Percentiles rank a stretch among this genome's conserved stretches.
Evolutionary conservation across 192 early-diverging fungal species (phyloP).

Genomic region (Coemansia sp.): DNA sequence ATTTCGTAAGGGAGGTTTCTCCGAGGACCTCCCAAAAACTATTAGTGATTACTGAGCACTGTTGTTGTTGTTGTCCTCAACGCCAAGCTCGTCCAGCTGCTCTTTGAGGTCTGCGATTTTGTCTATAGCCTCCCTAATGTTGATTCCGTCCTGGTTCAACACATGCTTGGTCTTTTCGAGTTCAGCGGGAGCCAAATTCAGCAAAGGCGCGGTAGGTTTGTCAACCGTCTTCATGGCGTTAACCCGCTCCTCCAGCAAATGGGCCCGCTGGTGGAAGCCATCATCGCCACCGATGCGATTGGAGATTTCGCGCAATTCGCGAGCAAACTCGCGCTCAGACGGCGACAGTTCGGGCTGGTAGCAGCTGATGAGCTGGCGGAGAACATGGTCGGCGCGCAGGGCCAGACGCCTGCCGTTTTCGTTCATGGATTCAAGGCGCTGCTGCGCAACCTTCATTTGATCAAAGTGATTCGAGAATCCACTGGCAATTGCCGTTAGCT

Average conservation of each 20-base stretch:
- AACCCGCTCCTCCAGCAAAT: constrained; percentile 31
- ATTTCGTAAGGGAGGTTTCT: no score
- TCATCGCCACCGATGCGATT: constrained; percentile 24
- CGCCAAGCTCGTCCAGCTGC: constrained; percentile 14
- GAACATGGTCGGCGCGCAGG: constrained; percentile 57
- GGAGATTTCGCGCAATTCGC: constrained; percentile 32
- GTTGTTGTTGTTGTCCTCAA: not conserved
- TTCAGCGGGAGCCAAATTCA: constrained; percentile 11
- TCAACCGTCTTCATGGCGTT: constrained; percentile 20
- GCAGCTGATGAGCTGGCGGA: constrained; percentile 62
- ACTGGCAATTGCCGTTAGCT: constrained; percentile 37
- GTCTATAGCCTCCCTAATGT: constrained; percentile 23
- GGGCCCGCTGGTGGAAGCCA: constrained; percentile 19
- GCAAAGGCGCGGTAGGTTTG: constrained; percentile 5
- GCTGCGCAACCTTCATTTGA: constrained; percentile 39
- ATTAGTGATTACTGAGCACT: not conserved
- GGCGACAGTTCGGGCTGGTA: constrained; percentile 62
- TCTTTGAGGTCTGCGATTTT: constrained; percentile 34
- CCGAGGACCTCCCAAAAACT: no score
- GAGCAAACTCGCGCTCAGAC: constrained; percentile 50
- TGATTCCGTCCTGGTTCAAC: constrained; percentile 27
- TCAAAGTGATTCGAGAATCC: constrained; percentile 46
- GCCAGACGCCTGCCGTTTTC: constrained; percentile 42
- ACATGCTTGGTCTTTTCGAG: constrained; percentile 16
- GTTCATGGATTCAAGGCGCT: constrained; percentile 45